These are phyloP conservation scores for Albugo candida DNA, from an alignment of 352 stramenopile genomes.

Conservation along the genomic window DNA sequence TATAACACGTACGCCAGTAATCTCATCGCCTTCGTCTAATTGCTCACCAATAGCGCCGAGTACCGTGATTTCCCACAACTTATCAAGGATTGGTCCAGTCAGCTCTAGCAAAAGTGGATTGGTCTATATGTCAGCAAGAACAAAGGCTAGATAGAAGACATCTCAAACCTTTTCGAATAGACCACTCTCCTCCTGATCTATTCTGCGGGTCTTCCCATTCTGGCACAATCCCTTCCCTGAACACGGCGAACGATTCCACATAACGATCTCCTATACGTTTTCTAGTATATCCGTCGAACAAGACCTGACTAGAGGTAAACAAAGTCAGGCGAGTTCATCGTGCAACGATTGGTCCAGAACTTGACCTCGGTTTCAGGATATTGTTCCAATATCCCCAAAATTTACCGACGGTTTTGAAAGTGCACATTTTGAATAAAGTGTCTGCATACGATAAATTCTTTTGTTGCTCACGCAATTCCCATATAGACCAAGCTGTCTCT, in stretches of 20 bases:
- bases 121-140: neutral
- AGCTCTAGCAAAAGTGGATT: constrained; percentile 23
- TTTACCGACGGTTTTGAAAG: constrained; percentile 70
- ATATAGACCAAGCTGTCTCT: constrained; percentile 71
- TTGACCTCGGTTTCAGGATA: constrained; percentile 73
- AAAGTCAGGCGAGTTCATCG: too few species aligned
- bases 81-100: constrained; percentile 48
- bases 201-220: constrained; percentile 84
- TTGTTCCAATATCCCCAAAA: constrained; percentile 86
- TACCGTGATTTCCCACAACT: constrained; percentile 81
- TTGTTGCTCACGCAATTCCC: constrained; percentile 61
- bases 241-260: constrained; percentile 87
- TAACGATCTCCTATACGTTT: constrained; percentile 85
- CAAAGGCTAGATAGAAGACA: too few species aligned
- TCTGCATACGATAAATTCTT: constrained; percentile 70
- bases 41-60: constrained; percentile 79
- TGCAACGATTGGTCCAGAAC: neutral
- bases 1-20: constrained; percentile 81
- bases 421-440: constrained; percentile 77
- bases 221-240: constrained; percentile 78
- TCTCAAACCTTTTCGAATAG: constrained; percentile 53
- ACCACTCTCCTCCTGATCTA: constrained; percentile 76
- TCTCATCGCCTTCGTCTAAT: constrained; percentile 69
- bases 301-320: constrained; percentile 23
- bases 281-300: constrained; percentile 63